These are phyloP conservation scores for Colletotrichum sp. DNA, from an alignment of 2,329 filamentous ascomycete genomes.

Conservation along the genomic window DNA sequence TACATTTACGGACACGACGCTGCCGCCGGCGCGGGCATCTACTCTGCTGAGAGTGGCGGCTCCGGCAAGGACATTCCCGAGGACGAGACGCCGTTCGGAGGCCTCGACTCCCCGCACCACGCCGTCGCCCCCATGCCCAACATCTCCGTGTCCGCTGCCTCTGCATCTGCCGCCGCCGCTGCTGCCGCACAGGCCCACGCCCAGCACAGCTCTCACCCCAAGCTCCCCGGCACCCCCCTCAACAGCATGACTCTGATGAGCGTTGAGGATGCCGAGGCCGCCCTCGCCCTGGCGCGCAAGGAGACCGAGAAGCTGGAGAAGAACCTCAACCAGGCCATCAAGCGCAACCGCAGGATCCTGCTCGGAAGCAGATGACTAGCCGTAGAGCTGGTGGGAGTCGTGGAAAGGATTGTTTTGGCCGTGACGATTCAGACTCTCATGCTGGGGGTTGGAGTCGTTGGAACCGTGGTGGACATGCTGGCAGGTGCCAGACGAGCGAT, in stretches of 20 bases:
- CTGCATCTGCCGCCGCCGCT: not conserved
- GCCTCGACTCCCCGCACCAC: slow-evolving; percentile 17
- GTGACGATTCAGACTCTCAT: slow-evolving; percentile 23
- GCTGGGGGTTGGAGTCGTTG: slow-evolving; percentile 21
- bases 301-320: slow-evolving; percentile 70
- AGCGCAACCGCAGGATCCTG: slow-evolving; percentile 62
- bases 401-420: slow-evolving; percentile 19
- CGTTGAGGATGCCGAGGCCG: slow-evolving; percentile 67
- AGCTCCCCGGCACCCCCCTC: slow-evolving; percentile 33
- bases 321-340: slow-evolving; percentile 62
- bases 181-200: slow-evolving; percentile 4
- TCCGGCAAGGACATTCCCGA: slow-evolving; percentile 23
- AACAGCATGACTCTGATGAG: slow-evolving; percentile 62
- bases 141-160: not conserved
- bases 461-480: slow-evolving; percentile 20
- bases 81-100: slow-evolving; percentile 24
- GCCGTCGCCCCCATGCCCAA: not conserved
- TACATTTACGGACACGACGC: slow-evolving; percentile 59
- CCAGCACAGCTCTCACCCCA: slow-evolving; percentile 1
- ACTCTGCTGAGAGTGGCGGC: slow-evolving; percentile 27
- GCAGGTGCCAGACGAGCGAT: not conserved
- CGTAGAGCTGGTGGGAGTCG: not conserved
- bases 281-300: slow-evolving; percentile 55
- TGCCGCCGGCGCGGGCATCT: slow-evolving; percentile 49
- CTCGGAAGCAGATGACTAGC: slow-evolving; percentile 30